These are phyloP conservation scores for Hypoxylon trugodes DNA, from an alignment of 495 filamentous ascomycete species.

Conservation along the genomic window DNA sequence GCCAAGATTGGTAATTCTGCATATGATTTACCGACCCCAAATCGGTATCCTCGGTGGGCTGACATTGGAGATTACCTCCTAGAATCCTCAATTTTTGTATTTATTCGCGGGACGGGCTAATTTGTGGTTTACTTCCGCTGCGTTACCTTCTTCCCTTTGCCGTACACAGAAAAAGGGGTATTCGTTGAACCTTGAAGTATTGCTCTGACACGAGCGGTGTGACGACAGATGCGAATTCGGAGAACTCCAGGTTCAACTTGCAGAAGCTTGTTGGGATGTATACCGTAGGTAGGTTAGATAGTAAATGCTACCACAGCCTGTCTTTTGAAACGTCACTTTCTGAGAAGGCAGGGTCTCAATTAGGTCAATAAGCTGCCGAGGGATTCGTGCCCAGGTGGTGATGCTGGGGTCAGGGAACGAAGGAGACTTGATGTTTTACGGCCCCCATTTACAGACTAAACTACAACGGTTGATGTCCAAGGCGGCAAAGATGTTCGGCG, in stretches of 20 bases:
- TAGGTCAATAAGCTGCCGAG: neutral
- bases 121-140: conserved; percentile 1
- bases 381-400: conserved; percentile 2
- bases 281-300: conserved; percentile 9
- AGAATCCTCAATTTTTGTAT: neutral
- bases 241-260: conserved; percentile 17
- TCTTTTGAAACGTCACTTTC: conserved; percentile 11
- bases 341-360: neutral
- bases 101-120: neutral
- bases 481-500: conserved; percentile 20
- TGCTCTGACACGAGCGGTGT: conserved; percentile 31
- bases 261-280: conserved; percentile 16
- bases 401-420: conserved; percentile 1
- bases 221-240: conserved; percentile 29
- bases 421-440: conserved; percentile 14
- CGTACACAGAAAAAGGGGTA: neutral
- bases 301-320: conserved; percentile 7
- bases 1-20: conserved; percentile 17
- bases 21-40: conserved; percentile 17
- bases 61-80: neutral
- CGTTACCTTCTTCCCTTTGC: neutral
- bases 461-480: conserved; percentile 20
- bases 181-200: neutral
- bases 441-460: conserved; percentile 2
- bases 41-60: neutral